Evolutionary conservation across 441 rosid genomes (phyloP).

Genomic region (Macaranga tanarius): DNA sequence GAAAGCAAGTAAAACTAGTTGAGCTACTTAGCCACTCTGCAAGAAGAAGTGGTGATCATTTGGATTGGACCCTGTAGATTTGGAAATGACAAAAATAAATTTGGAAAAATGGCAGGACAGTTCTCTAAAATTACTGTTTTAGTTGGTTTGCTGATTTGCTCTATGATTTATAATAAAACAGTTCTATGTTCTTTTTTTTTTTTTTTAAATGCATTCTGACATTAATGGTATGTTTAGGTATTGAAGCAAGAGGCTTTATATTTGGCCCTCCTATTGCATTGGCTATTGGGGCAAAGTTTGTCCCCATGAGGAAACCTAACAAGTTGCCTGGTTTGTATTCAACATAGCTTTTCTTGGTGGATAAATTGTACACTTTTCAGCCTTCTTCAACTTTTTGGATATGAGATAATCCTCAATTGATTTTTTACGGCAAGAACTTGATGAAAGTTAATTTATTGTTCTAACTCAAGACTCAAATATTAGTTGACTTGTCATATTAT

Average conservation of each 20-base stretch:
- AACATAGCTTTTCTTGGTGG: too few species aligned
- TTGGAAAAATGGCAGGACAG: too few species aligned
- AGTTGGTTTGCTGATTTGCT: conserved; percentile 5
- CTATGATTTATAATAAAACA: too few species aligned
- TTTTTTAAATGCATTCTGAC: not conserved
- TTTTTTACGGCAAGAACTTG: not conserved
- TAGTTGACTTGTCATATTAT: too few species aligned
- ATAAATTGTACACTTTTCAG: not conserved
- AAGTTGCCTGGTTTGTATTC: conserved; percentile 74
- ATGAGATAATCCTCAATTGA: not conserved
- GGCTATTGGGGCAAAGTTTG: conserved; percentile 97
- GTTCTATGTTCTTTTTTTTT: not conserved
- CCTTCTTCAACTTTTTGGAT: not conserved
- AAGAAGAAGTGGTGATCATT: too few species aligned
- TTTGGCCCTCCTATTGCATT: conserved; percentile 97
- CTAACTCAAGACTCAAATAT: not conserved
- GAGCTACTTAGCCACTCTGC: too few species aligned
- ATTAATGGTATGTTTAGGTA: conserved; percentile 41
- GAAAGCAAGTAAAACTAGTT: too few species aligned
- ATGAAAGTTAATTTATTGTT: not conserved
- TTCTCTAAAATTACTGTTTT: not conserved
- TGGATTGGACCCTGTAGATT: too few species aligned
- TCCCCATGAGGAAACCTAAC: conserved; percentile 94
- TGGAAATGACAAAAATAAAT: too few species aligned
- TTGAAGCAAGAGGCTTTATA: conserved; percentile 97